Percentiles rank a stretch among this genome's conserved stretches.
phyloP scores from a whole-genome alignment of 768 basidiomycete genomes.

The Daedaleopsis nitida region DNA sequence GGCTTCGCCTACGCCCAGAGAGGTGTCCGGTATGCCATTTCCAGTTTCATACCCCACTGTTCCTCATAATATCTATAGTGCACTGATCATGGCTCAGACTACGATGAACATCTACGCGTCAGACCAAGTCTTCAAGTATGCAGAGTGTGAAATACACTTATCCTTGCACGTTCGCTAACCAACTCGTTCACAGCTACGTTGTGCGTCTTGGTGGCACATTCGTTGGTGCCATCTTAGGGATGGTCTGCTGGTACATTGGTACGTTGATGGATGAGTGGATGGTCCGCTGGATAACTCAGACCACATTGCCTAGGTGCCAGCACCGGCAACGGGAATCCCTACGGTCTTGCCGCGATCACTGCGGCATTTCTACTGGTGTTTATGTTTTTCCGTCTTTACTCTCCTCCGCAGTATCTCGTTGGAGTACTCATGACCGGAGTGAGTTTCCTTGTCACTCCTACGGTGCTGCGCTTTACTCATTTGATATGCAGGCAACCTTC shows the following conservation, averaged over 20 bases:
- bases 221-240: slow-evolving; percentile 47
- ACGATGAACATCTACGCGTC: slow-evolving; percentile 57
- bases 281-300: background rate
- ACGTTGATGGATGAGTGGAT: background rate
- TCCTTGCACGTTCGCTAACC: background rate
- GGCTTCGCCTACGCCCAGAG: slow-evolving; percentile 47
- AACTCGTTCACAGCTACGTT: slow-evolving; percentile 36
- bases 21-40: slow-evolving; percentile 43
- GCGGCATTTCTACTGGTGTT: slow-evolving; percentile 50
- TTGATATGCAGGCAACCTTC: slow-evolving; percentile 38
- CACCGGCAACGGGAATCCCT: slow-evolving; percentile 51
- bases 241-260: slow-evolving; percentile 55
- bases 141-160: background rate
- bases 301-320: slow-evolving; percentile 37
- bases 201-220: slow-evolving; percentile 49
- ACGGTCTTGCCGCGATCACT: slow-evolving; percentile 51
- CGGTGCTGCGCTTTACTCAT: too few species aligned
- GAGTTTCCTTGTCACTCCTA: slow-evolving; percentile 20
- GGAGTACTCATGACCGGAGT: slow-evolving; percentile 41
- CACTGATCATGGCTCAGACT: slow-evolving; percentile 62
- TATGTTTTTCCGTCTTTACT: slow-evolving; percentile 50
- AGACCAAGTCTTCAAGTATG: slow-evolving; percentile 56
- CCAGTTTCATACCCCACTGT: background rate
- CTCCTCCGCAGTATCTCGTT: slow-evolving; percentile 42
- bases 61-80: slow-evolving; percentile 34